phyloP scores from a whole-genome alignment of 306 rosid genomes.

The Corylus avellana region DNA sequence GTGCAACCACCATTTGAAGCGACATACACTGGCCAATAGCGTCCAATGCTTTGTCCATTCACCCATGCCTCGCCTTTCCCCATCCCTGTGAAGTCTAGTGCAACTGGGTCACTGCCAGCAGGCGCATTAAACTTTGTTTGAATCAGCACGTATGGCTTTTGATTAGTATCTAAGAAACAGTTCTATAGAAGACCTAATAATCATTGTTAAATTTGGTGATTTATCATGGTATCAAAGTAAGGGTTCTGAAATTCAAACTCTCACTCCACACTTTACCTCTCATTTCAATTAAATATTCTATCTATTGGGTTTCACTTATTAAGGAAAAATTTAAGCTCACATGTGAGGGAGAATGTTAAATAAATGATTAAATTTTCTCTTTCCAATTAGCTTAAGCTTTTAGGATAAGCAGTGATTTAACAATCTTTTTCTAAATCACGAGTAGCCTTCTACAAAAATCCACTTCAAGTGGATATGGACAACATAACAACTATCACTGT shows the following conservation, averaged over 20 bases:
- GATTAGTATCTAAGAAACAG: slow-evolving; percentile 30
- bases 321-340: too few species aligned
- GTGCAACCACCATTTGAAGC: slow-evolving; percentile 59
- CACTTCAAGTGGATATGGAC: not conserved
- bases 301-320: too few species aligned
- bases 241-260: slow-evolving; percentile 46
- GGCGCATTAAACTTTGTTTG: slow-evolving; percentile 73
- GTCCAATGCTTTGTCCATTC: slow-evolving; percentile 93
- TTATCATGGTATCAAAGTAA: slow-evolving; percentile 66
- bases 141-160: slow-evolving; percentile 24
- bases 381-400: slow-evolving; percentile 68
- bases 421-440: not conserved
- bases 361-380: slow-evolving; percentile 38
- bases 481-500: not conserved
- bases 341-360: too few species aligned
- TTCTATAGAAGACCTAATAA: not conserved
- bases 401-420: not conserved
- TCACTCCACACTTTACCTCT: slow-evolving; percentile 95
- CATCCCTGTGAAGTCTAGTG: slow-evolving; percentile 84
- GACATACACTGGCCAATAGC: slow-evolving; percentile 75
- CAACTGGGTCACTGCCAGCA: slow-evolving; percentile 72
- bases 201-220: slow-evolving; percentile 29
- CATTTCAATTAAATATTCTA: not conserved
- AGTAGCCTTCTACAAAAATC: not conserved
- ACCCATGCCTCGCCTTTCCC: slow-evolving; percentile 99